Percentiles rank a stretch among this genome's conserved stretches.
These are phyloP conservation scores for Neofusicoccum kwambonambiense DNA, from an alignment of 2,329 filamentous ascomycete genomes.

Conservation along the genomic window DNA sequence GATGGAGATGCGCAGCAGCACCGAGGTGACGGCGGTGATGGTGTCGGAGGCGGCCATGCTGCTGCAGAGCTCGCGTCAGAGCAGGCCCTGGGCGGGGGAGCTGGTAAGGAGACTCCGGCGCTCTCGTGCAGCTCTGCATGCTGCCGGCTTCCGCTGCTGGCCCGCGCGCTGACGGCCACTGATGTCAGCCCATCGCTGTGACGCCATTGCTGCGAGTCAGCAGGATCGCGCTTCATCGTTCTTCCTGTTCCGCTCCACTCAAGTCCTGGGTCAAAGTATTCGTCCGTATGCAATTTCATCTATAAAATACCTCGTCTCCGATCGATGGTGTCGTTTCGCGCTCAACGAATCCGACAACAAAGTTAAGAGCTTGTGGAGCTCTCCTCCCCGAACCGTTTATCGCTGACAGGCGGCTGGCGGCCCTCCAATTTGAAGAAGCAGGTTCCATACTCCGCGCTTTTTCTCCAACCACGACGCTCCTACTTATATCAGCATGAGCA, in stretches of 20 bases:
- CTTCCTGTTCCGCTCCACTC: neutral
- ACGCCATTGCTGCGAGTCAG: conserved; percentile 7
- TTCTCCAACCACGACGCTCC: neutral
- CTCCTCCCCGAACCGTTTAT: too few relatives aligned
- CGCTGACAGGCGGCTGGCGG: too few relatives aligned
- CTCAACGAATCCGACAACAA: too few relatives aligned
- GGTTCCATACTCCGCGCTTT: neutral
- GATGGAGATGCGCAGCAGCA: conserved; percentile 50
- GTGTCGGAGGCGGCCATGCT: conserved; percentile 38
- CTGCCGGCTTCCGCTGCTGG: neutral
- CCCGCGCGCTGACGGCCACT: neutral
- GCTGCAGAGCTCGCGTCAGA: neutral
- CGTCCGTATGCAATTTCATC: too few relatives aligned
- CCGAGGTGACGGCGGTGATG: conserved; percentile 44
- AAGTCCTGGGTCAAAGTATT: too few relatives aligned
- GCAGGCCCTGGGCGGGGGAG: conserved; percentile 1
- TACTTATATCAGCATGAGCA: neutral
- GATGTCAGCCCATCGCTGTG: conserved; percentile 12
- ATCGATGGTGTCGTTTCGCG: too few relatives aligned
- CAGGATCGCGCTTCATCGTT: neutral
- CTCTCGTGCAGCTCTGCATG: neutral
- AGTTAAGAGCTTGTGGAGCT: too few relatives aligned
- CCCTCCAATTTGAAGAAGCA: neutral
- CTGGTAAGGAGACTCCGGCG: neutral
- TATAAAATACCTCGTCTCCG: too few relatives aligned